Percentiles rank a stretch among this genome's conserved stretches.
Evolutionary conservation across 345 rosid genomes (phyloP).

Genomic region (Linum lewisii): DNA sequence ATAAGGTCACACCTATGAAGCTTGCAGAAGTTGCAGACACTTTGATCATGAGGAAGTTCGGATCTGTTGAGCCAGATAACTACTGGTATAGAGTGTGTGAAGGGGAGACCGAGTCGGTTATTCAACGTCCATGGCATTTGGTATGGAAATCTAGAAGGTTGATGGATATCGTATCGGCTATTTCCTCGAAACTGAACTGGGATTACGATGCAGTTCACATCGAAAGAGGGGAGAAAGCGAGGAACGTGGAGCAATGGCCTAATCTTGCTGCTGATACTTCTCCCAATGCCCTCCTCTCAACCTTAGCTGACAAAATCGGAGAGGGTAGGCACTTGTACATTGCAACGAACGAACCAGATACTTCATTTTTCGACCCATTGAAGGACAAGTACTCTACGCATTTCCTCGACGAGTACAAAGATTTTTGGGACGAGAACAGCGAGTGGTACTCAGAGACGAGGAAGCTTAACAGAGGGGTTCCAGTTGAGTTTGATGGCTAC

Average conservation of each 20-base stretch:
- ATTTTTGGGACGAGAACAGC: conserved; percentile 75
- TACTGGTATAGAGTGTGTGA: conserved; percentile 97
- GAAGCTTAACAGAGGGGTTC: conserved; percentile 67
- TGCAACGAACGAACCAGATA: conserved; percentile 69
- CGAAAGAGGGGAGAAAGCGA: conserved; percentile 79
- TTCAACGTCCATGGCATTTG: conserved; percentile 82
- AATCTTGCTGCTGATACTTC: conserved; percentile 73
- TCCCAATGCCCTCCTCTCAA: conserved; percentile 51
- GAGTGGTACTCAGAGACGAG: conserved; percentile 87
- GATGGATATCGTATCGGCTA: conserved; percentile 72
- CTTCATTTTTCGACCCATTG: conserved; percentile 59
- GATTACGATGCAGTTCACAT: conserved; percentile 82
- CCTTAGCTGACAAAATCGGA: conserved; percentile 57
- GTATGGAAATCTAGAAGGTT: conserved; percentile 86
- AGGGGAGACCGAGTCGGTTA: conserved; percentile 70
- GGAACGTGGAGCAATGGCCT: conserved; percentile 76
- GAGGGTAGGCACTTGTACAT: conserved; percentile 73
- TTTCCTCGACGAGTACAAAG: conserved; percentile 75
- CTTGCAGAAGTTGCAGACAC: conserved; percentile 55
- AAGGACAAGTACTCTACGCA: conserved; percentile 77
- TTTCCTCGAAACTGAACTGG: conserved; percentile 75
- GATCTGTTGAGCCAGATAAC: conserved; percentile 81
- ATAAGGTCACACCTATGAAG: conserved; percentile 62
- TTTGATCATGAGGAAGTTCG: conserved; percentile 88
- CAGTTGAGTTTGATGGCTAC: conserved; percentile 87